Evolutionary conservation across 83 land plant species (phyloP), one percentile per base, ranked within the genome.

Genomic region (Picea mariana): DNA sequence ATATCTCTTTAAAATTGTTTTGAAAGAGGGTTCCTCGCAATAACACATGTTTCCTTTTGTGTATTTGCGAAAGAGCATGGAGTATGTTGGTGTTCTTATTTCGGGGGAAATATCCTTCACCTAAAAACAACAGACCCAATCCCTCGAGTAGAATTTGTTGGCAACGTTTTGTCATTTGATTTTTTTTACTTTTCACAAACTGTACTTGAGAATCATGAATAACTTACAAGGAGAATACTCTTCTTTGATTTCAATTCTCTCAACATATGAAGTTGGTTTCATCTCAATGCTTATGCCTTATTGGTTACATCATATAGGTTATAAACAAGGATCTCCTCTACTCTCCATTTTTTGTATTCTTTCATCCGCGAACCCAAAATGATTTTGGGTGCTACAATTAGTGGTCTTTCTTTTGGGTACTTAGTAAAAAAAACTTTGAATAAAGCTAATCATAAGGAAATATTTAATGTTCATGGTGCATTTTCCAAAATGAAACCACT

Each of bases 401-500:
- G 31, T 34, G 92, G 91, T 58, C 88, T 87, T 6, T 85, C 88
- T 34, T 77, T 8, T 17, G 96, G 92, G 85, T 87, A 89, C 78
- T 87, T 88, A 27, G 87, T 86, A 72, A 92, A 62, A 72, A 92
- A 34, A 34, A 34, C 34, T 34, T 34, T 92, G 92, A 61, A 94
- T 81, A 61, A 94, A 94, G 26, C 89, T 89, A 27, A 94, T 92
- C 5, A 90, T 83, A 87, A 94, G 84, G 72, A 92, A 92, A 0
- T 95, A 92, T 58, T 94, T 94, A 95, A 95, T 79, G 97, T 92
- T 40, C 97, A 93, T 31, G 97, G 97, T 44, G 95, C 97, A 86
- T 94, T 93, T 13, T 92, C 95, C 78, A 94, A 59, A 23, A 94
- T 89, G 76, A 92, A 94, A 31, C 95, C 97, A 2, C 96, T 89